Percentiles rank a stretch among this genome's conserved stretches.
Evolutionary conservation across 106 monocot genomes (phyloP).

Genomic region (Dendrobium huoshanense): DNA sequence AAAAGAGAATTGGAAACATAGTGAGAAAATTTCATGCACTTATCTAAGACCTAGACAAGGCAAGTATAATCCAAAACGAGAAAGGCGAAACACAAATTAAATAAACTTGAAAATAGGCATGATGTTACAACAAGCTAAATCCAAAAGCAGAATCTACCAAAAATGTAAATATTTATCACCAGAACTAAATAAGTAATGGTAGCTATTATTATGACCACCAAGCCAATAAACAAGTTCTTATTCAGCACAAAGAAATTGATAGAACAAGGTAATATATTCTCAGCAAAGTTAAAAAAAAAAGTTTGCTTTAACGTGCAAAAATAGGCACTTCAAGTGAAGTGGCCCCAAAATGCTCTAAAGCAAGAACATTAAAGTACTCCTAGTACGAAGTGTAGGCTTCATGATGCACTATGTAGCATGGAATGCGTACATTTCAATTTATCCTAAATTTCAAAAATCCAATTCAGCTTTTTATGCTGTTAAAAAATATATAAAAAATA

Average conservation of each 20-base stretch:
- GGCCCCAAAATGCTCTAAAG: not conserved
- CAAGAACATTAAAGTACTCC: not conserved
- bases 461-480: no score
- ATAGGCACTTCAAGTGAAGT: not conserved
- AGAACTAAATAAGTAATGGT: not conserved
- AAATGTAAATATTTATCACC: not conserved
- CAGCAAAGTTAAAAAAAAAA: no score
- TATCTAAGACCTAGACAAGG: not conserved
- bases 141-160: not conserved
- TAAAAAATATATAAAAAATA: no score
- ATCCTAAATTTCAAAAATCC: not conserved
- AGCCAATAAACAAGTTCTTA: not conserved
- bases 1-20: not conserved
- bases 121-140: not conserved
- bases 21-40: not conserved
- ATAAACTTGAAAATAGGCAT: slow-evolving; percentile 1
- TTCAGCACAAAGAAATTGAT: not conserved
- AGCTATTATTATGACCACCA: not conserved
- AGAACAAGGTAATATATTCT: not conserved
- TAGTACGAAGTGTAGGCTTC: not conserved
- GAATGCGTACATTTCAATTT: not conserved
- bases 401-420: not conserved
- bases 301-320: no score
- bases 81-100: not conserved
- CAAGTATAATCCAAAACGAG: not conserved